Evolutionary conservation across 345 rosid species (phyloP).

Genomic region (Arabis alpina): DNA sequence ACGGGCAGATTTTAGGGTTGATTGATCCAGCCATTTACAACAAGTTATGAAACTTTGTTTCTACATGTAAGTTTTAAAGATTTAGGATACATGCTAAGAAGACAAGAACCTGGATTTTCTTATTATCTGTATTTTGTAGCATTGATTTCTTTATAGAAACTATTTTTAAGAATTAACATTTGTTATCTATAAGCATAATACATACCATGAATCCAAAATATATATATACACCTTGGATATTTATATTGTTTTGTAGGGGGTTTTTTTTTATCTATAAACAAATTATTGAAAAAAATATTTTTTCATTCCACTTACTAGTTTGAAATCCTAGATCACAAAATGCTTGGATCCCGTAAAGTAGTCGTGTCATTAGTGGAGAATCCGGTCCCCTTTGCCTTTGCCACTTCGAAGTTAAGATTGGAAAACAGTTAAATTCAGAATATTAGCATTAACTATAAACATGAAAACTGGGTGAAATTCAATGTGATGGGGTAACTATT

Average conservation of each 20-base stretch:
- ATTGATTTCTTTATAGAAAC: constrained; percentile 9
- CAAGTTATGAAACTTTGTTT: constrained; percentile 8
- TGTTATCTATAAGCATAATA: neutral
- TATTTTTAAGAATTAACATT: neutral
- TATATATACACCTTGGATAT: neutral
- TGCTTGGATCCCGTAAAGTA: neutral
- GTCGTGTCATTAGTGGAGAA: neutral
- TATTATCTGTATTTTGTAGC: neutral
- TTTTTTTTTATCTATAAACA: neutral
- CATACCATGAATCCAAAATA: neutral
- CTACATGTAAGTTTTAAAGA: constrained; percentile 39
- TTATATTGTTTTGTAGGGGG: neutral
- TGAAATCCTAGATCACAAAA: constrained; percentile 14
- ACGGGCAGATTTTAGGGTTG: constrained; percentile 20
- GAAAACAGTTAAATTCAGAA: neutral
- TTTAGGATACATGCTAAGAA: constrained; percentile 26
- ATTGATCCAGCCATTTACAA: constrained; percentile 19
- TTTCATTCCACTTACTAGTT: neutral
- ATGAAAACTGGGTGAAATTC: constrained; percentile 17
- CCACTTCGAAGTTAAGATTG: neutral
- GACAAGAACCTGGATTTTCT: neutral
- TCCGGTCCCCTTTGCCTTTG: constrained; percentile 13
- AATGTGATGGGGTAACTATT: neutral
- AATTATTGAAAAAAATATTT: neutral
- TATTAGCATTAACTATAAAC: neutral